Evolutionary conservation across 768 basidiomycete species (phyloP).

Genomic region (Cystofilobasidium capitatum): DNA sequence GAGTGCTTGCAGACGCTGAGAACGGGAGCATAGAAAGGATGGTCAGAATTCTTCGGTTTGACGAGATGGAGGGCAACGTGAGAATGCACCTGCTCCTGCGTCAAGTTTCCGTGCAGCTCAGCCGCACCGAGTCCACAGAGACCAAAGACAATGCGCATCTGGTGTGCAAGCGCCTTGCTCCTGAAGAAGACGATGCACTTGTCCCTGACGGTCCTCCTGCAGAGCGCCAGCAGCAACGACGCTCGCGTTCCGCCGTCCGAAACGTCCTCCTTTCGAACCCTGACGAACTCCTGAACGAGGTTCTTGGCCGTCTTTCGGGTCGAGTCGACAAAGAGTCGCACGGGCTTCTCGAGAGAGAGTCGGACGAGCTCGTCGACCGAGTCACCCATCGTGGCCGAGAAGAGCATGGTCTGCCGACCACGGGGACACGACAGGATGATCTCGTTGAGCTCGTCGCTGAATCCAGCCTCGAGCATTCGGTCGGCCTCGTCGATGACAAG

Average conservation of each 20-base stretch:
- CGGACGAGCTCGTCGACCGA: constrained; percentile 85
- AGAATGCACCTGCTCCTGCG: constrained; percentile 74
- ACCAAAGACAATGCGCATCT: constrained; percentile 87
- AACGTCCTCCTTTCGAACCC: constrained; percentile 59
- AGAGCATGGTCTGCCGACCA: constrained; percentile 87
- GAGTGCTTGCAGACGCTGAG: constrained; percentile 72
- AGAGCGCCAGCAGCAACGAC: constrained; percentile 50
- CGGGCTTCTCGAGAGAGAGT: constrained; percentile 85
- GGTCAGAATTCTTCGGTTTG: no score
- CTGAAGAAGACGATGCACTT: constrained; percentile 86
- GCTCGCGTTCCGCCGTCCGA: constrained; percentile 37
- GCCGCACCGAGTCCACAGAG: constrained; percentile 65
- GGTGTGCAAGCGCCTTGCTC: constrained; percentile 94
- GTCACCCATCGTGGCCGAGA: constrained; percentile 98
- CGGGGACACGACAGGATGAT: constrained; percentile 81
- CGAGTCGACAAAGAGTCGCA: constrained; percentile 89
- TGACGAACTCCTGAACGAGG: constrained; percentile 87
- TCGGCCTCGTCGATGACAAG: constrained; percentile 96
- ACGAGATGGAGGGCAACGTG: not conserved
- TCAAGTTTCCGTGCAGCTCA: constrained; percentile 89
- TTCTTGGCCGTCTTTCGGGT: constrained; percentile 76
- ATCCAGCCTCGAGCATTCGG: constrained; percentile 80
- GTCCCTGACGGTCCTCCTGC: constrained; percentile 74
- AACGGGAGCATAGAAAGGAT: not conserved
- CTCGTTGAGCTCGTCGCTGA: constrained; percentile 85